A percentile compares a stretch with the other conserved stretches of the same genome.
phyloP scores from a whole-genome alignment of 257 asterid genomes.

The Linaria vulgaris region DNA sequence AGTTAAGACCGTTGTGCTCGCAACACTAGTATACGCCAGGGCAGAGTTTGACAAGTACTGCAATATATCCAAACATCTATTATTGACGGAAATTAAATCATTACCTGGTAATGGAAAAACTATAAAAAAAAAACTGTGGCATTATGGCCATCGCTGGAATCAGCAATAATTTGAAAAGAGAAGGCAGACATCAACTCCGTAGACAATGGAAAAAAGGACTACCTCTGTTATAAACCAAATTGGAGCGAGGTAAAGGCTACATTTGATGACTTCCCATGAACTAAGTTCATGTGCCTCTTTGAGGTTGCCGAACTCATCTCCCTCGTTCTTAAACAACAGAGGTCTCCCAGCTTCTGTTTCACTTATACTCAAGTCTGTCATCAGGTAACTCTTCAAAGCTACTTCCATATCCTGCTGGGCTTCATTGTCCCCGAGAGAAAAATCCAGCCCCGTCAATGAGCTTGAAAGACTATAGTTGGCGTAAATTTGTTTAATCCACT shows the following conservation, averaged over 20 bases:
- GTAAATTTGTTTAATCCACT: constrained; percentile 30
- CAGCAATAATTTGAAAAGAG: not conserved
- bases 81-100: not conserved
- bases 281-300: constrained; percentile 34
- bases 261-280: constrained; percentile 42
- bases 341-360: constrained; percentile 49
- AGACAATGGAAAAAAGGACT: constrained; percentile 22
- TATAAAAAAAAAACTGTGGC: too few relatives aligned
- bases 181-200: not conserved
- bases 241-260: constrained; percentile 68
- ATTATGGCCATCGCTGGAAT: not conserved
- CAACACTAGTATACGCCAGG: constrained; percentile 79
- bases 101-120: not conserved
- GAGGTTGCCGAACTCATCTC: constrained; percentile 38
- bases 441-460: constrained; percentile 32
- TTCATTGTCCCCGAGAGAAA: constrained; percentile 37
- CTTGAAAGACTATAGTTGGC: constrained; percentile 27
- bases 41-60: constrained; percentile 75
- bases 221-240: constrained; percentile 83
- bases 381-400: constrained; percentile 39
- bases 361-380: constrained; percentile 37
- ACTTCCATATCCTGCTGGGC: constrained; percentile 35
- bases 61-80: constrained; percentile 16
- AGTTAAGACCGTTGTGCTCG: constrained; percentile 76
- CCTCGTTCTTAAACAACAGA: constrained; percentile 35